Percentiles rank a stretch among this genome's conserved stretches.
Conservation (phyloP, 2,329 filamentous ascomycete species). For the Talaromyces sp. region DNA sequence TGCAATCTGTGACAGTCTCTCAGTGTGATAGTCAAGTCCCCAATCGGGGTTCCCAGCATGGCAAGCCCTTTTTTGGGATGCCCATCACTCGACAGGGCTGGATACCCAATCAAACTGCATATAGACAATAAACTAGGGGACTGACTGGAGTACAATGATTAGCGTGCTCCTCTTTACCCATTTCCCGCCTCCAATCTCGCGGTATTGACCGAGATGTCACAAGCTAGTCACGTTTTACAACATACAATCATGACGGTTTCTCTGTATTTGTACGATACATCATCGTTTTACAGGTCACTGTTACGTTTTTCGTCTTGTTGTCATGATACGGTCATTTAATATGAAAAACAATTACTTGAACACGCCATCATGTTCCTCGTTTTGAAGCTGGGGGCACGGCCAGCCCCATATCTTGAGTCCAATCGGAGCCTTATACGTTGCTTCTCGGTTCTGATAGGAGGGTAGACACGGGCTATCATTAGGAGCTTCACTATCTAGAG, state of each 20-base stretch:
- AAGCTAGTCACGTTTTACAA: neutral
- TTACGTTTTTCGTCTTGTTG: neutral
- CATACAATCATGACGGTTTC: neutral
- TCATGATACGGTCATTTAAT: neutral
- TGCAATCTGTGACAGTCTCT: neutral
- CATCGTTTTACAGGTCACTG: neutral
- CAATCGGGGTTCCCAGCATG: neutral
- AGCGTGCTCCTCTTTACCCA: neutral
- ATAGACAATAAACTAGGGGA: neutral
- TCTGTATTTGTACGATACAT: neutral
- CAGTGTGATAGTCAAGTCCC: neutral
- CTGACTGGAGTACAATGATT: neutral
- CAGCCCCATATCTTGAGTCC: neutral
- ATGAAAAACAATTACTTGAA: neutral
- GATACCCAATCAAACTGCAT: neutral
- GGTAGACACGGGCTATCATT: neutral
- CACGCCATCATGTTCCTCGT: neutral
- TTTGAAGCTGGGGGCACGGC: neutral
- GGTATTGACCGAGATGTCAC: neutral
- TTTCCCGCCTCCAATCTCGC: neutral
- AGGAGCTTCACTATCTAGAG: no score
- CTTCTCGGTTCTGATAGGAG: neutral
- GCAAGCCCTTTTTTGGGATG: neutral
- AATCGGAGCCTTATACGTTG: neutral
- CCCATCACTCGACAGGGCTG: neutral